These are phyloP conservation scores for Phellopilus nigrolimitatus DNA, from an alignment of 1,284 basidiomycete species.

Conservation along the genomic window DNA sequence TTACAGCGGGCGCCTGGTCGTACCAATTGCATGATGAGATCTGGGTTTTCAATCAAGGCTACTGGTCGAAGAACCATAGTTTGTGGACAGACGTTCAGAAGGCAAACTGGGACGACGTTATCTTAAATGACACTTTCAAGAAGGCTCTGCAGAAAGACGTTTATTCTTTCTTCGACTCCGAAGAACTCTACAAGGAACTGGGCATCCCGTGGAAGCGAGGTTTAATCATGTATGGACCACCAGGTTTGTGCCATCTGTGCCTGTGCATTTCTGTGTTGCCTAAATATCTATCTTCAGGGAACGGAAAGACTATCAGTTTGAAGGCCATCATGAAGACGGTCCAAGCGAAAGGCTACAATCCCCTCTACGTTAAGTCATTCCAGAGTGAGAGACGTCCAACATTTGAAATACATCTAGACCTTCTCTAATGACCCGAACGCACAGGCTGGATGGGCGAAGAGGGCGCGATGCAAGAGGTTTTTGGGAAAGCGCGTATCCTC, in stretches of 20 bases:
- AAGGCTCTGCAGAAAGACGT: constrained; percentile 63
- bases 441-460: constrained; percentile 67
- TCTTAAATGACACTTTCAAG: constrained; percentile 72
- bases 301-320: constrained; percentile 80
- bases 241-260: constrained; percentile 41
- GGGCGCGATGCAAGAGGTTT: constrained; percentile 56
- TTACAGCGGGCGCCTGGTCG: constrained; percentile 46
- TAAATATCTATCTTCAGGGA: constrained; percentile 46
- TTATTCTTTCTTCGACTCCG: constrained; percentile 70
- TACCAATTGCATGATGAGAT: constrained; percentile 61
- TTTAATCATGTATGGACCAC: constrained; percentile 68
- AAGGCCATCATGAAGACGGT: constrained; percentile 72
- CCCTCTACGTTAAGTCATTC: constrained; percentile 78
- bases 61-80: constrained; percentile 56
- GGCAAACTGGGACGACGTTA: constrained; percentile 70
- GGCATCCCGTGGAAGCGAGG: constrained; percentile 84
- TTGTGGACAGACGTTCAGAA: constrained; percentile 71
- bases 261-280: background rate
- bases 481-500: constrained; percentile 59
- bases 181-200: constrained; percentile 64
- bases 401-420: too few species aligned
- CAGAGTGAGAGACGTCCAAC: constrained; percentile 36
- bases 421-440: too few species aligned
- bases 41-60: constrained; percentile 68
- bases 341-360: constrained; percentile 50